phyloP scores from a whole-genome alignment of 352 stramenopile species.

The Globisporangium spiculum region DNA sequence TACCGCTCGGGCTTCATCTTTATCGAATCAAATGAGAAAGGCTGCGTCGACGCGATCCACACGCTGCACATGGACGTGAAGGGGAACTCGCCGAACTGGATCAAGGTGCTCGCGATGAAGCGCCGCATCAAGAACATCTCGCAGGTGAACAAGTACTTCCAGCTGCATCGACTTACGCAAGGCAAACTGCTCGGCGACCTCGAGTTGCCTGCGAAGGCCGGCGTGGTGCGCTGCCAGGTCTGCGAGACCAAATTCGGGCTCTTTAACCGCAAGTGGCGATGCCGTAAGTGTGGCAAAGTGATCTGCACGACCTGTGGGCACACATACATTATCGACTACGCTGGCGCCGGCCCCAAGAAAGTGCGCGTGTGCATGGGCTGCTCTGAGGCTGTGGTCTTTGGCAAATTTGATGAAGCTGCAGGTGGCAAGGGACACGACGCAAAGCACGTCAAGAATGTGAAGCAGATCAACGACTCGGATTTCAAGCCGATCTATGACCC shows the following conservation, averaged over 20 bases:
- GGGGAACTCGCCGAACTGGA: constrained; percentile 68
- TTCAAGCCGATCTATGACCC: constrained; percentile 46
- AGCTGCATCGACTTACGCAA: constrained; percentile 48
- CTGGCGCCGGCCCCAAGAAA: constrained; percentile 46
- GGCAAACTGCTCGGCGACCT: constrained; percentile 55
- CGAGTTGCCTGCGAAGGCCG: constrained; percentile 51
- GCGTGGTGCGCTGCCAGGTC: constrained; percentile 41
- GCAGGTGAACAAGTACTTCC: constrained; percentile 67
- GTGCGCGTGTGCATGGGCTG: constrained; percentile 69
- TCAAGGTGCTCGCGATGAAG: constrained; percentile 79
- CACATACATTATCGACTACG: constrained; percentile 54
- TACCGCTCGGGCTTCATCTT: constrained; percentile 83
- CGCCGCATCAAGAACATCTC: constrained; percentile 72
- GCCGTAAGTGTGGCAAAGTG: constrained; percentile 74
- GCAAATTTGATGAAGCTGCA: constrained; percentile 9
- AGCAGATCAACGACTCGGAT: constrained; percentile 18
- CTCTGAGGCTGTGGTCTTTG: constrained; percentile 43
- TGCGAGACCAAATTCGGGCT: constrained; percentile 55
- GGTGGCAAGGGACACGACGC: background rate
- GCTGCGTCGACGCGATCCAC: constrained; percentile 69
- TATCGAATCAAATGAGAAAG: constrained; percentile 47
- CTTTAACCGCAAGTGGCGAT: constrained; percentile 63
- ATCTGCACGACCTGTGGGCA: constrained; percentile 62
- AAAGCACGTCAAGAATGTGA: constrained; percentile 15
- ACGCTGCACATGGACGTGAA: constrained; percentile 82